phyloP scores from a whole-genome alignment of 2,329 filamentous ascomycete genomes.

The Epichloe glyceriae region DNA sequence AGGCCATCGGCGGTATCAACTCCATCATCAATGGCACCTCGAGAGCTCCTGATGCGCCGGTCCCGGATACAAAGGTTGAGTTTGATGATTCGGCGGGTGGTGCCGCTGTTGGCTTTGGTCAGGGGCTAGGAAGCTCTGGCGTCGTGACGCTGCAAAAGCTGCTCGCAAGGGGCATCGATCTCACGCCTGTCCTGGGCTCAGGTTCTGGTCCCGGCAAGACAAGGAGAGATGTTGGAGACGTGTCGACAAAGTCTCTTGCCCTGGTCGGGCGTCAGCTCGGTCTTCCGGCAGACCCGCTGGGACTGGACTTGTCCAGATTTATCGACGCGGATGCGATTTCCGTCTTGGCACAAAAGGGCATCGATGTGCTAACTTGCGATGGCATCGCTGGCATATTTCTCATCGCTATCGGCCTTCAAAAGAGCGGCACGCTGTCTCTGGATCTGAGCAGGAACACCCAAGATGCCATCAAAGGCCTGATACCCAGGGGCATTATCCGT shows the following conservation, averaged over 20 bases:
- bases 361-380: conserved; percentile 19
- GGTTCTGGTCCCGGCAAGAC: neutral
- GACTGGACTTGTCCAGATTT: conserved; percentile 15
- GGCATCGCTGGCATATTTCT: conserved; percentile 20
- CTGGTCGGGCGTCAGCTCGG: neutral
- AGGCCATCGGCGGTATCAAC: conserved; percentile 19
- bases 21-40: conserved; percentile 18
- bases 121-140: conserved; percentile 21
- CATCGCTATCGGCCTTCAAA: conserved; percentile 13
- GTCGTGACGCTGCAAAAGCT: conserved; percentile 18
- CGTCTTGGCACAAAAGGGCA: conserved; percentile 14
- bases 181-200: neutral
- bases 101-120: conserved; percentile 22
- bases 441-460: conserved; percentile 2
- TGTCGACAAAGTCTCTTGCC: neutral
- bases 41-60: conserved; percentile 6
- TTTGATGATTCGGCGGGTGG: conserved; percentile 24
- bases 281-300: neutral
- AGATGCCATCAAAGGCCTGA: conserved; percentile 10
- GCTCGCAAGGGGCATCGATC: conserved; percentile 10
- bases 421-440: conserved; percentile 11
- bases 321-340: conserved; percentile 19
- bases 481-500: conserved; percentile 15
- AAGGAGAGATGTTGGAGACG: neutral
- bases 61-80: conserved; percentile 13